These are phyloP conservation scores for Trametes cinnabarina DNA, from an alignment of 768 basidiomycete species.

Conservation along the genomic window DNA sequence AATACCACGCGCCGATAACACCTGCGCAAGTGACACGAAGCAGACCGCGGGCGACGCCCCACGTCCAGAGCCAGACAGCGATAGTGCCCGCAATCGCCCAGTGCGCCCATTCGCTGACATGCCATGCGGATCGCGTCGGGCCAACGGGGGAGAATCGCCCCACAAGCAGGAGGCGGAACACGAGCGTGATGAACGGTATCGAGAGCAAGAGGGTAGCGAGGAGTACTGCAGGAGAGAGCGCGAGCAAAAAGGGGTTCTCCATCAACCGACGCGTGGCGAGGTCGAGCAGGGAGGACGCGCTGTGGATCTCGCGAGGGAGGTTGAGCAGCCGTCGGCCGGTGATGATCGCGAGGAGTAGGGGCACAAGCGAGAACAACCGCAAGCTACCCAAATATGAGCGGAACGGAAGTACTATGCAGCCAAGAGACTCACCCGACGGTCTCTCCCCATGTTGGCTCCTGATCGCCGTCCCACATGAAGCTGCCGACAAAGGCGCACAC, in stretches of 20 bases:
- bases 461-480: conserved; percentile 56
- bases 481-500: conserved; percentile 82
- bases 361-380: conserved; percentile 74
- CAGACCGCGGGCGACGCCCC: conserved; percentile 76
- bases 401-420: background rate
- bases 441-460: conserved; percentile 77
- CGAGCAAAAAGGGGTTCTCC: conserved; percentile 70
- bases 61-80: conserved; percentile 67
- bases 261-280: conserved; percentile 71
- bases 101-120: conserved; percentile 64
- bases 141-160: conserved; percentile 52
- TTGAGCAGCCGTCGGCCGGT: conserved; percentile 71
- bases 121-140: conserved; percentile 50
- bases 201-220: conserved; percentile 63
- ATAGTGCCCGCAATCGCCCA: conserved; percentile 62
- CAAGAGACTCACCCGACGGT: conserved; percentile 61
- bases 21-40: conserved; percentile 74
- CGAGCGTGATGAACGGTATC: conserved; percentile 76
- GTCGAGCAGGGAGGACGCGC: conserved; percentile 53
- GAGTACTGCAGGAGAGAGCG: conserved; percentile 71
- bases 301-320: conserved; percentile 69
- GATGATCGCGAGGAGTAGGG: conserved; percentile 64
- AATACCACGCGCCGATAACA: conserved; percentile 93
- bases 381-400: conserved; percentile 43
- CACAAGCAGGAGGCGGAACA: conserved; percentile 73